phyloP scores from a whole-genome alignment of 1,284 basidiomycete species.

The Ceratobasidium sp. region DNA sequence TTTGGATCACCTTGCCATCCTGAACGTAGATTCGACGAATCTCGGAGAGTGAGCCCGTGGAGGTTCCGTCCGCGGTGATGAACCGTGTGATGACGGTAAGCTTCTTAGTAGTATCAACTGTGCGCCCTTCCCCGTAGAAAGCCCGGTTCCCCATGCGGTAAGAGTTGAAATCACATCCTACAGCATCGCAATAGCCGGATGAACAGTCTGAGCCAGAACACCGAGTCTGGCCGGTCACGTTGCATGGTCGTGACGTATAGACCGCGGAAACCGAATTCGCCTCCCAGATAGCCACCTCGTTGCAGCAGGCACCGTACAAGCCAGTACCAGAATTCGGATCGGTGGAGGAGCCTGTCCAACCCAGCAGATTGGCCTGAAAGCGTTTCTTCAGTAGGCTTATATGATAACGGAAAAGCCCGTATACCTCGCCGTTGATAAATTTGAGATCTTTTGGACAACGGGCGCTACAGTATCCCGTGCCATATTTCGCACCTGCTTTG shows the following conservation, averaged over 20 bases:
- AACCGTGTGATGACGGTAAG: conserved; percentile 66
- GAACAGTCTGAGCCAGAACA: conserved; percentile 44
- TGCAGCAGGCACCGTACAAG: conserved; percentile 40
- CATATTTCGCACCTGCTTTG: conserved; percentile 65
- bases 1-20: conserved; percentile 56
- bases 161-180: conserved; percentile 65
- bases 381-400: background rate
- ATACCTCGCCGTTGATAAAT: conserved; percentile 58
- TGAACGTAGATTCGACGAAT: conserved; percentile 64
- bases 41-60: conserved; percentile 56
- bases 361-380: conserved; percentile 37
- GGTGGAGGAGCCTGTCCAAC: conserved; percentile 10
- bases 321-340: conserved; percentile 41
- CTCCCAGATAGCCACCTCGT: conserved; percentile 44
- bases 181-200: conserved; percentile 50
- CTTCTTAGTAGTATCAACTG: conserved; percentile 57
- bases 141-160: conserved; percentile 59
- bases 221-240: conserved; percentile 15
- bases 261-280: conserved; percentile 59
- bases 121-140: conserved; percentile 58
- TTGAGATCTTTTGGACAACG: conserved; percentile 61
- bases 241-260: conserved; percentile 52
- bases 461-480: conserved; percentile 65
- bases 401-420: background rate
- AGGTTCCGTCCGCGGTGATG: conserved; percentile 58